Conservation (phyloP, 345 rosid genomes). For the Syzygium aqueum region DNA sequence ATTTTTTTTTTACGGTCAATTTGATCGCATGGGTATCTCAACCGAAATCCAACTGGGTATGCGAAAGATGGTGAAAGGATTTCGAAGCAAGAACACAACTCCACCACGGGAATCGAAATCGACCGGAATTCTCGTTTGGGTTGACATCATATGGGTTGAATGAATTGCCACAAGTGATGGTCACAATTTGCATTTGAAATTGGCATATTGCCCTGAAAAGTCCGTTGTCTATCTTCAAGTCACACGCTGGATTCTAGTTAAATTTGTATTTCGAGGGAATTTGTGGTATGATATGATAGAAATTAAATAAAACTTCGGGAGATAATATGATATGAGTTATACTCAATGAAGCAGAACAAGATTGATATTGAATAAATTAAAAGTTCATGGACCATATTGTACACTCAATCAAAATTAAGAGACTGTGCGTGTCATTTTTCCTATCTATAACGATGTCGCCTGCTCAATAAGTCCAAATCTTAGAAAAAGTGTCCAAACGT, state of each 20-base stretch:
- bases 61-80: no score
- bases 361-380: no score
- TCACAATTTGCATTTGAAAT: neutral
- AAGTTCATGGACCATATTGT: no score
- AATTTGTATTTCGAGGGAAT: neutral
- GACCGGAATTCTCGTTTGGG: no score
- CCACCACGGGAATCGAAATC: no score
- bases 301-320: neutral
- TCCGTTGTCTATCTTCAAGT: neutral
- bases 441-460: fast-evolving
- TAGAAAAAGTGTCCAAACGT: neutral
- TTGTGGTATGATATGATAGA: neutral
- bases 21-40: no score
- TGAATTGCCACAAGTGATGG: neutral
- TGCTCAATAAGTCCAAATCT: neutral
- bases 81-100: no score
- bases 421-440: no score
- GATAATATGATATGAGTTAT: neutral
- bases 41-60: no score
- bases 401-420: no score
- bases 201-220: fast-evolving
- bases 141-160: neutral
- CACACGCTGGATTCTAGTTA: fast-evolving
- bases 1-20: no score
- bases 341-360: neutral